These are phyloP conservation scores for Gnetum montanum DNA, from an alignment of 75 land plant species.

Conservation along the genomic window DNA sequence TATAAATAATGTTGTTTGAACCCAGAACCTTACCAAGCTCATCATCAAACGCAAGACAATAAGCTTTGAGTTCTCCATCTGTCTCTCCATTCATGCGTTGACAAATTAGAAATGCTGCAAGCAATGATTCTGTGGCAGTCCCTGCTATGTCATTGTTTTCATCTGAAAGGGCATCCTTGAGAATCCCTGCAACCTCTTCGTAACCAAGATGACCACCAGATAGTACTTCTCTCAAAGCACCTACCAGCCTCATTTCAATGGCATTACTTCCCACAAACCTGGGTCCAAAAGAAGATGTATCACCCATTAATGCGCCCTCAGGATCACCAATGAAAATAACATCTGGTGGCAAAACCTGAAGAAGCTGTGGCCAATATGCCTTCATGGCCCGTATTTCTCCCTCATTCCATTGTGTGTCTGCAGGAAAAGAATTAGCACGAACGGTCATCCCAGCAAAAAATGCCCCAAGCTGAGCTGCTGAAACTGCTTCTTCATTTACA, in stretches of 20 bases:
- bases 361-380: slow-evolving; percentile 72
- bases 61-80: slow-evolving; percentile 90
- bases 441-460: slow-evolving; percentile 95
- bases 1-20: too few relatives aligned
- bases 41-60: slow-evolving; percentile 97
- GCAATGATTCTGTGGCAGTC: slow-evolving; percentile 57
- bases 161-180: slow-evolving; percentile 75
- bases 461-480: slow-evolving; percentile 91
- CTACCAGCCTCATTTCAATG: slow-evolving; percentile 83
- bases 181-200: slow-evolving; percentile 83
- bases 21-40: slow-evolving; percentile 55
- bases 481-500: slow-evolving; percentile 61
- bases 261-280: slow-evolving; percentile 45
- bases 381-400: slow-evolving; percentile 82
- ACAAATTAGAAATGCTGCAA: slow-evolving; percentile 92
- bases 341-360: slow-evolving; percentile 66
- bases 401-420: slow-evolving; percentile 92
- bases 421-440: slow-evolving; percentile 82
- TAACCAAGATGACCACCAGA: slow-evolving; percentile 92
- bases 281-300: slow-evolving; percentile 44
- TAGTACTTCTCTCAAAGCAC: slow-evolving; percentile 89
- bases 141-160: slow-evolving; percentile 7
- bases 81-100: slow-evolving; percentile 96
- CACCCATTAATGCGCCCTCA: slow-evolving; percentile 84
- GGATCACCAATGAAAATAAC: slow-evolving; percentile 92